phyloP scores from a whole-genome alignment of 179 eudicot species.

The Silene coronaria region DNA sequence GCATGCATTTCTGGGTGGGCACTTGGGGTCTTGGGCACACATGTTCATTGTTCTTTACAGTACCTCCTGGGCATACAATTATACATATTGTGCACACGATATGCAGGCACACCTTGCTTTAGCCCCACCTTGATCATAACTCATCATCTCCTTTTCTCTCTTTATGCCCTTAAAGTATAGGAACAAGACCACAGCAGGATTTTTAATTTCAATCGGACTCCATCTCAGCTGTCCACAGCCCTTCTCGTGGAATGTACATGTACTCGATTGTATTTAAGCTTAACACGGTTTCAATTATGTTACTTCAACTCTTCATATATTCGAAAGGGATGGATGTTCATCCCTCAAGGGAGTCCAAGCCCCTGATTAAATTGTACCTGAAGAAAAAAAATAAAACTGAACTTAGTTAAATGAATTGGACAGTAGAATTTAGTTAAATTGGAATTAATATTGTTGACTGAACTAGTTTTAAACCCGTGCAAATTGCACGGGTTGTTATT shows the following conservation, averaged over 20 bases:
- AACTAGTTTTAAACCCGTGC: too few relatives aligned
- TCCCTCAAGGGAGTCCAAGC: too few relatives aligned
- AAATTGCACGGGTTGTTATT: too few relatives aligned
- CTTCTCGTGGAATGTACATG: not conserved
- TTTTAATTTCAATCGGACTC: not conserved
- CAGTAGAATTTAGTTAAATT: too few relatives aligned
- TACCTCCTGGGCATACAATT: not conserved
- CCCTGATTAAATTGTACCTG: too few relatives aligned
- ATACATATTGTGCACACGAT: not conserved
- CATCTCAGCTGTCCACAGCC: not conserved
- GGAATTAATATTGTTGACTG: too few relatives aligned
- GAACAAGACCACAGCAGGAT: not conserved
- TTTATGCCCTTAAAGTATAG: not conserved
- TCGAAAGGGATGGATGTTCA: too few relatives aligned
- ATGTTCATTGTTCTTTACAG: slow-evolving; percentile 11
- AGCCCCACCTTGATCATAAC: slow-evolving; percentile 7
- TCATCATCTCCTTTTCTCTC: not conserved
- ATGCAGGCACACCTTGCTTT: slow-evolving; percentile 6
- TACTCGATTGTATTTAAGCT: too few relatives aligned
- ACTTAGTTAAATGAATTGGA: too few relatives aligned
- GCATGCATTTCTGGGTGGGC: not conserved
- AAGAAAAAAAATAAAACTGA: too few relatives aligned
- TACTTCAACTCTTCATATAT: too few relatives aligned
- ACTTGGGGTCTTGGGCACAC: not conserved
- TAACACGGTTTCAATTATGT: too few relatives aligned